Evolutionary conservation across 306 rosid genomes (phyloP).

Genomic region (Vachellia pachyceras): DNA sequence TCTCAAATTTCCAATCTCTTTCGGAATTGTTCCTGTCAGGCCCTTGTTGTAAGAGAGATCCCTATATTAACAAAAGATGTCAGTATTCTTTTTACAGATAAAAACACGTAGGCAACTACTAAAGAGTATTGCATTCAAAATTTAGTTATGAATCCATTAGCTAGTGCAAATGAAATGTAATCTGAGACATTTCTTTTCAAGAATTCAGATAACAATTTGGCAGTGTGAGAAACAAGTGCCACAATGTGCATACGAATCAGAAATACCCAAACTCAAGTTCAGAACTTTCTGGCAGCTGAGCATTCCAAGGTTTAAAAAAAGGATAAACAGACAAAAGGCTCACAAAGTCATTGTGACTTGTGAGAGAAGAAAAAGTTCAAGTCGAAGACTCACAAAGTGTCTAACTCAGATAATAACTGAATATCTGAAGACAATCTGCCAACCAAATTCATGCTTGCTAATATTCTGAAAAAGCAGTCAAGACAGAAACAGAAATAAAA

Average conservation of each 20-base stretch:
- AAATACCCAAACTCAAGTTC: conserved; percentile 15
- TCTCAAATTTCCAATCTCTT: conserved; percentile 61
- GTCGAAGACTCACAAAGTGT: conserved; percentile 50
- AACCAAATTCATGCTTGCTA: conserved; percentile 45
- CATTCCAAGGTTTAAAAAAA: conserved; percentile 16
- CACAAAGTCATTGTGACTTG: conserved; percentile 4
- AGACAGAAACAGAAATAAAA: conserved; percentile 8
- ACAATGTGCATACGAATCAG: not conserved
- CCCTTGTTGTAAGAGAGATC: conserved; percentile 70
- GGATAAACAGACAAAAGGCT: not conserved
- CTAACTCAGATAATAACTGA: conserved; percentile 53
- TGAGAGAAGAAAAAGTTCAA: conserved; percentile 4
- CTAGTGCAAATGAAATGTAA: conserved; percentile 26
- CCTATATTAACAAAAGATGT: conserved; percentile 43
- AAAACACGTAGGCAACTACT: conserved; percentile 10
- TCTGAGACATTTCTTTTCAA: not conserved
- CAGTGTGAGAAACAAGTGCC: not conserved
- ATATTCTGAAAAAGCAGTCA: conserved; percentile 45
- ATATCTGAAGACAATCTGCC: conserved; percentile 62
- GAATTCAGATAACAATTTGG: conserved; percentile 15
- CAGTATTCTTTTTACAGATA: not conserved
- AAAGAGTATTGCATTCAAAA: conserved; percentile 13
- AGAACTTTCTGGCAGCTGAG: conserved; percentile 26
- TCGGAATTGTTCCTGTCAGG: conserved; percentile 63
- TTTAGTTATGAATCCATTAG: not conserved